Evolutionary conservation across 257 asterid genomes (phyloP), one percentile per base, ranked within the genome.

Genomic region (Penstemon eatonii): DNA sequence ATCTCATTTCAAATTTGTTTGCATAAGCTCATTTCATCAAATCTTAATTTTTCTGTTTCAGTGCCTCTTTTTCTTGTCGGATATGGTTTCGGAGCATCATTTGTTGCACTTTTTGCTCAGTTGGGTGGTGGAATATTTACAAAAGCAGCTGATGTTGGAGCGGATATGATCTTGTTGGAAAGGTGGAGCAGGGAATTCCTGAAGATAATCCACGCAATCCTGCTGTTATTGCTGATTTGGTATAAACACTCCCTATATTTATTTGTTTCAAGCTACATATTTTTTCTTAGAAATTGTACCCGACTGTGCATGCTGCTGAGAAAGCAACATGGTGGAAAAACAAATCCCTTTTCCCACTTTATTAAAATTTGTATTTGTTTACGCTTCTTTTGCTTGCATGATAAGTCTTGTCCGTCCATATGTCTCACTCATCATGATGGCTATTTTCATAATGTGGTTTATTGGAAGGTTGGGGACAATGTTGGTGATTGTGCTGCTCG

Each of bases 401-500:
- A 60, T 15, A 15, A 50, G 53, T 37, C 44, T 43, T 55, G 10
- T 56, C 39, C 9, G 43, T n/a, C 36, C 63, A 8, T 53, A 66
- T 67, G 13, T 54, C 68, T 36, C 7, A 8, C 69, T 8, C 60
- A 41, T 60, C 36, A 33, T 61, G 66, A 42, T 72, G 33, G 49
- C 67, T 73, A 46, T 65, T 72, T 60, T 66, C 40, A 40, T 79
- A 56, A 73, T 68, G 69, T 76, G 66, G 47, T 44, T 60, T 56
- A 71, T 56, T 25, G 73, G 41, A 78, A 94, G 99, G 99, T 94
- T 66, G 99, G 99, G 73, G 99, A 94, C 81, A 94, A 94, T 74
- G 99, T 94, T 70, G 99, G 99, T 63, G 99, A 94, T 69, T 94
- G 99, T 86, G 97, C 99, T 72, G 99, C 99, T 67, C 88, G 99